phyloP scores from a whole-genome alignment of 2,329 filamentous ascomycete genomes.

The Dothiorella sarmentorum region DNA sequence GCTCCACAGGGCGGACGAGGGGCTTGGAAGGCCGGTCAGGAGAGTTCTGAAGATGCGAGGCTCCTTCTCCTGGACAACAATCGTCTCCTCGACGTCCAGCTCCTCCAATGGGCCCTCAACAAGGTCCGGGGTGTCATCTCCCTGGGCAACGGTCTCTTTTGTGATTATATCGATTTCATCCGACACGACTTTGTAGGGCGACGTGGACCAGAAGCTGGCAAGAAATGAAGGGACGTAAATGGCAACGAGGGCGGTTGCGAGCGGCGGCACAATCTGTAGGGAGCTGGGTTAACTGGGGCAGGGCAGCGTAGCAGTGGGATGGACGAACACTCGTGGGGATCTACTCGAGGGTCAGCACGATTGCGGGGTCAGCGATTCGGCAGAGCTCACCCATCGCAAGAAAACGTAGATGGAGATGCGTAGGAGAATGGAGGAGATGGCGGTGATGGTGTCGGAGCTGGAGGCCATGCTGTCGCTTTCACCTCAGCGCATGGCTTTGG shows the following conservation, averaged over 20 bases:
- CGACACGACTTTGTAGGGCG: conserved; percentile 55
- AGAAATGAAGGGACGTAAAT: conserved; percentile 65
- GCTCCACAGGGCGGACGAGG: conserved; percentile 64
- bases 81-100: conserved; percentile 61
- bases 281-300: conserved; percentile 19
- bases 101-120: conserved; percentile 43
- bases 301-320: conserved; percentile 15
- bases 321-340: conserved; percentile 20
- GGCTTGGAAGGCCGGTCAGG: conserved; percentile 71
- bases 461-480: conserved; percentile 30
- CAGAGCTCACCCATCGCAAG: conserved; percentile 56
- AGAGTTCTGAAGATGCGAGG: conserved; percentile 62
- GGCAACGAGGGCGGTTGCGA: conserved; percentile 60
- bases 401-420: conserved; percentile 55
- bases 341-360: conserved; percentile 12
- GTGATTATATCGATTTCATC: conserved; percentile 55
- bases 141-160: conserved; percentile 37
- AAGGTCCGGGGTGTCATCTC: conserved; percentile 28
- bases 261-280: conserved; percentile 38
- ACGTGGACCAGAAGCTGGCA: conserved; percentile 54
- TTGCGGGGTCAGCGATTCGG: neutral
- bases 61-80: conserved; percentile 57
- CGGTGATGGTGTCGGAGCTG: conserved; percentile 33
- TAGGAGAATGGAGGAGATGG: conserved; percentile 48
- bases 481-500: conserved; percentile 6